These are phyloP conservation scores for Sporisorium exsertum DNA, from an alignment of 1,284 basidiomycete genomes.

Conservation along the genomic window DNA sequence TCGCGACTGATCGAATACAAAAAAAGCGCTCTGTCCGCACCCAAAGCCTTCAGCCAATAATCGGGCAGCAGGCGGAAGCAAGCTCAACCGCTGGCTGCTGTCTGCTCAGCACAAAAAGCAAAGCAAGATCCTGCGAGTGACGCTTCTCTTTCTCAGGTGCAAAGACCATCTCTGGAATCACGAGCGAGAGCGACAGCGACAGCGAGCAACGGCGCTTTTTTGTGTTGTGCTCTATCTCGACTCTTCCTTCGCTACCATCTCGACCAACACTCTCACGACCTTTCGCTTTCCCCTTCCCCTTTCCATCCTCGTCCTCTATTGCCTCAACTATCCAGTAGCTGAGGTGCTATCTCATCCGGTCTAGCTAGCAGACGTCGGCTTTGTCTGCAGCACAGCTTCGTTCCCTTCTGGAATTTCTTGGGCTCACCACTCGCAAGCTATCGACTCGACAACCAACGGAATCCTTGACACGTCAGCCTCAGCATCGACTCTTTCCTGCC, in stretches of 20 bases:
- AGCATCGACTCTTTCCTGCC: neutral
- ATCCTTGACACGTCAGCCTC: neutral
- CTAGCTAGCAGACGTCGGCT: neutral
- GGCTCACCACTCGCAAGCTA: neutral
- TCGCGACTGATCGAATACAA: neutral
- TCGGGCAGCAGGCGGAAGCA: neutral
- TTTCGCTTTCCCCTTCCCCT: neutral
- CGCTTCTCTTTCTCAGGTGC: neutral
- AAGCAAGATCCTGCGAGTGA: neutral
- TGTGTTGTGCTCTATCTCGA: neutral
- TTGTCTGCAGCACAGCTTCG: neutral
- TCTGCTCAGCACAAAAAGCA: neutral
- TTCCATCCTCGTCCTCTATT: neutral
- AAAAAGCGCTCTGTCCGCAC: neutral
- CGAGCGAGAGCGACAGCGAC: too few relatives aligned
- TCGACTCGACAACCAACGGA: neutral
- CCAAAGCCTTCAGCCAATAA: neutral
- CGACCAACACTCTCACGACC: neutral
- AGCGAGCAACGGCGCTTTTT: neutral
- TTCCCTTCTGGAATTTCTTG: neutral
- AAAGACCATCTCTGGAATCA: neutral
- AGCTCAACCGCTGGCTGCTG: neutral
- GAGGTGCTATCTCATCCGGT: neutral
- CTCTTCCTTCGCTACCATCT: neutral
- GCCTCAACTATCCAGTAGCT: neutral